phyloP scores from a whole-genome alignment of 306 rosid genomes.

The Casuarina cunninghamiana region DNA sequence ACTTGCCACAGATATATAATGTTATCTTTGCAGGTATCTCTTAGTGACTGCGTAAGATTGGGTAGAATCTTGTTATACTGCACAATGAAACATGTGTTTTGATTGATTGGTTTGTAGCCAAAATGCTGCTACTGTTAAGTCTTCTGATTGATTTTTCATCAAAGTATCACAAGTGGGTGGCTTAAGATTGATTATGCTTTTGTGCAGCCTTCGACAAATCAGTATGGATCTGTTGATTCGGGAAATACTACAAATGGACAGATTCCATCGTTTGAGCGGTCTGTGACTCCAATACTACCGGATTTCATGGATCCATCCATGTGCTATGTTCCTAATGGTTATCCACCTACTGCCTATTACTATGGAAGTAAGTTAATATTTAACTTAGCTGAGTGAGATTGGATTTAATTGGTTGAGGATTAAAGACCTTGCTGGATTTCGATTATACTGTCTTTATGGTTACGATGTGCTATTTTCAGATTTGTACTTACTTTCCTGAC shows the following conservation, averaged over 20 bases:
- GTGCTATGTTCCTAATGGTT: slow-evolving; percentile 78
- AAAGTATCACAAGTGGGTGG: not conserved
- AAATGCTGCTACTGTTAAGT: not conserved
- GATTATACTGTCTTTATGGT: not conserved
- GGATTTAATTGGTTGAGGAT: not conserved
- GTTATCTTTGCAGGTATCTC: too few relatives aligned
- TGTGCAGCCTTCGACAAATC: slow-evolving; percentile 62
- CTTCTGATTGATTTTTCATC: not conserved
- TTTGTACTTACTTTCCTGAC: not conserved
- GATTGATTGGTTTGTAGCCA: not conserved
- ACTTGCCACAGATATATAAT: not conserved
- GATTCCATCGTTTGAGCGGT: slow-evolving; percentile 69
- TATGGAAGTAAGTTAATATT: slow-evolving; percentile 59
- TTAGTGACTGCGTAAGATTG: too few relatives aligned
- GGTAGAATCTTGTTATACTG: too few relatives aligned
- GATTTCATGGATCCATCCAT: slow-evolving; percentile 71
- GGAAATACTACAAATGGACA: slow-evolving; percentile 70
- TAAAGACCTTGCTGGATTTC: not conserved
- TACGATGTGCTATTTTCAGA: not conserved
- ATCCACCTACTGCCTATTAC: slow-evolving; percentile 70
- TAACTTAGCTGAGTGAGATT: not conserved
- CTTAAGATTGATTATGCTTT: not conserved
- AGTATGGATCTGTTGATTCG: slow-evolving; percentile 73
- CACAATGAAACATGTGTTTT: not conserved
- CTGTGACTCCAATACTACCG: slow-evolving; percentile 65